A percentile compares a stretch with the other conserved stretches of the same genome.
phyloP scores from a whole-genome alignment of 225 moss, liverwort and hornwort genomes.

The Thuidium tamariscinum region DNA sequence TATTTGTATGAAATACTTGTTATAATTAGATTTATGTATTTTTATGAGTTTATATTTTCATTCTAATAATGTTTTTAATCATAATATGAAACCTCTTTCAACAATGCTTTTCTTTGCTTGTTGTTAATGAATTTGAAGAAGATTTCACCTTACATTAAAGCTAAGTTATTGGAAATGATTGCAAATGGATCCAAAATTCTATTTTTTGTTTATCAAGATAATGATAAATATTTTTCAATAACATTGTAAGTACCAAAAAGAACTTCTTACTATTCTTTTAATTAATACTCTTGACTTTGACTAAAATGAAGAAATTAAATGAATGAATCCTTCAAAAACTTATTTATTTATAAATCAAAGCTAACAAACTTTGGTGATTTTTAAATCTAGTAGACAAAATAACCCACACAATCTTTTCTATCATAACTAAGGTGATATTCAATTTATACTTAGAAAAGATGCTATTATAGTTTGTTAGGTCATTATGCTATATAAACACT shows the following conservation, averaged over 20 bases:
- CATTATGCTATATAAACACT: background rate
- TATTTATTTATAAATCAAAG: background rate
- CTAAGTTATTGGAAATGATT: background rate
- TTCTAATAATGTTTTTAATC: background rate
- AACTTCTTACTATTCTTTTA: background rate
- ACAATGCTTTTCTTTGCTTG: too few relatives aligned
- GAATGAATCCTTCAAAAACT: background rate
- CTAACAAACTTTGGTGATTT: background rate
- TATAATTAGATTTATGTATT: background rate
- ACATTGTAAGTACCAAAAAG: background rate
- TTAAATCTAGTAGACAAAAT: background rate
- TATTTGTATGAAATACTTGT: background rate
- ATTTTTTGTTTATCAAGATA: background rate
- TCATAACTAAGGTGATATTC: background rate
- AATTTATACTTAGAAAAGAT: too few relatives aligned
- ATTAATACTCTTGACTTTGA: background rate
- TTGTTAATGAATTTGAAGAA: background rate
- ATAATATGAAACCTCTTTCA: background rate
- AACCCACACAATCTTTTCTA: too few relatives aligned
- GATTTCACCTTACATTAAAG: background rate
- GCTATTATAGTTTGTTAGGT: accelerated
- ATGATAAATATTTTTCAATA: background rate
- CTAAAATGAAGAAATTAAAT: too few relatives aligned
- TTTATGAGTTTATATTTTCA: background rate
- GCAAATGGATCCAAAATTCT: background rate